Evolutionary conservation across 2,329 filamentous ascomycete species (phyloP), one percentile per base, ranked within the genome.

Genomic region (Triangularia verruculosa): DNA sequence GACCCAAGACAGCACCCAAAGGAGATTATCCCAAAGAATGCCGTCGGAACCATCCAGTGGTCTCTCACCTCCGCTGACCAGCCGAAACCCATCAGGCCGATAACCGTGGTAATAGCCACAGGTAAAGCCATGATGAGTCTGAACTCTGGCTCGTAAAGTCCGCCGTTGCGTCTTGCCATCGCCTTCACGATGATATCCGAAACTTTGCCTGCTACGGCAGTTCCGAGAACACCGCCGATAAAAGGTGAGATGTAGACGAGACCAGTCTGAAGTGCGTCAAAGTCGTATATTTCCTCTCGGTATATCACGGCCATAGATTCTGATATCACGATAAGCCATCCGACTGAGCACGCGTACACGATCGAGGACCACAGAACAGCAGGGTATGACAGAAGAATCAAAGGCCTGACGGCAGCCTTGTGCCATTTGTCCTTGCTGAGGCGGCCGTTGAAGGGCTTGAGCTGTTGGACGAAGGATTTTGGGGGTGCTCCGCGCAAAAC

Each of bases 11-110:
- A 91, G 77, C 94, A 97, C 0, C 94, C 95, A 72, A 98, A 97
- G 0, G 91, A 95, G 30, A 97, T 88, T 56, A 97, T 76, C 6
- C 94, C 94, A 69, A 98, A 97, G 78, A 98, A 97, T 3, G 96
- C 74, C 0, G 94, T 97, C 0, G 95, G 95, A 0, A 97, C 91
- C 59, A 97, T 96, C 91, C 91, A 98, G 22, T 83, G 81, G 71
- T 97, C 87, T 24, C 82, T 81, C 62, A 88, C 83, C 66, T 92
- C 76, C 0, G 90, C 92, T 9, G 90, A 93, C 95, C 94, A 98
- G n/a, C 94, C 94, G 72, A 95, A 98, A 1, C 93, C 94, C 88
- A 97, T 96, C 15, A 98, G 83, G 0, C 95, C 95, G 30, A 94
- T 86, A 1, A 88, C 86, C 0, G 93, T 97, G 3, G 87, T 87